Base-by-base conservation (phyloP, 257 asterid genomes). In the Nicotiana paniculata region DNA sequence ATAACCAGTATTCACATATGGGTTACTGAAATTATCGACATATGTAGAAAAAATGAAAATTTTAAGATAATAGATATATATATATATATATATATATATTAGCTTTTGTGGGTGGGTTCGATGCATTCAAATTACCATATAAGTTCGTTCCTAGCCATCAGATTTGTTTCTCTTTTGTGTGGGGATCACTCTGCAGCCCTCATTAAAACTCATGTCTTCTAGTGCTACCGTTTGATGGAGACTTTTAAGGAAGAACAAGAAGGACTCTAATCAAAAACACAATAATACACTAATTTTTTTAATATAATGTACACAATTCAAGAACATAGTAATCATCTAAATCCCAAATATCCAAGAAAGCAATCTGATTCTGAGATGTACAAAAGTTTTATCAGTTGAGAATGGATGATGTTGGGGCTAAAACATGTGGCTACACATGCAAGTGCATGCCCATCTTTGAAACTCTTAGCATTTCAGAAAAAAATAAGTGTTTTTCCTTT, bases 181-280 rank as follows among this genome's bases (percentile, higher is more conserved):
- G 81, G 86, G 33, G 79, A 83, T 72, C 81, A 89, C 85, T 85
- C 88, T 85, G 87, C 65, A 65, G 54, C 76, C 26, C 81, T 83
- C 85, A 84, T 88, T 81, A 86, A 83, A 87, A 76, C 55, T 77
- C 28, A 75, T 88, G 96, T 87, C 93, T 85, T 85, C 77, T 91
- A 88, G 91, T 81, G 93, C 85, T 81, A 82, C 48, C 63, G 51
- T 46, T 46, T 62, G 96, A 90, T 80, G 43, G 90, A 58, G 93
- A 90, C 93, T 54, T 59, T 79, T 12, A 17, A 35, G 24, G 51
- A 48, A 33, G 61, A 48, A 48, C 15, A 51, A 12, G 37, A 48
- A 48, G 55, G 89, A 57, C 81, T 70, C 67, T 53, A 43, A 43
- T 66, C 16, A 64, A 66, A 28, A 46, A 48, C 48, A 74, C 79